Evolutionary conservation across 2,329 filamentous ascomycete species (phyloP).

Genomic region (Fusarium sp.): DNA sequence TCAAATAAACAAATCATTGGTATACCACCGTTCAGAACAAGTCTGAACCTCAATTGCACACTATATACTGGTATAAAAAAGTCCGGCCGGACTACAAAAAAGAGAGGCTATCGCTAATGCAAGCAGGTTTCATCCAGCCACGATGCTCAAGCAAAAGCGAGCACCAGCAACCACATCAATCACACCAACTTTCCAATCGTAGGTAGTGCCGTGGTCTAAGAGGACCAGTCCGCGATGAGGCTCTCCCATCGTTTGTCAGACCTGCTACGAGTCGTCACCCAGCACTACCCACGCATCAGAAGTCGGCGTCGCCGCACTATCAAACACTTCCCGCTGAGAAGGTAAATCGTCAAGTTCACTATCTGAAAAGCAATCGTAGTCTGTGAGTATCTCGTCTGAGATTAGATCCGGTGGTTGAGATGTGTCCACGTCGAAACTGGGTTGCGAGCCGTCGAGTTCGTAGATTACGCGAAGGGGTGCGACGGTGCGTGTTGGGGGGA

Average conservation of each 20-base stretch:
- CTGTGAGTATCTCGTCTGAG: conserved; percentile 48
- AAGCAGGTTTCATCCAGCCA: conserved; percentile 25
- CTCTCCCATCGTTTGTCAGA: conserved; percentile 51
- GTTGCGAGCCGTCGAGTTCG: conserved; percentile 50
- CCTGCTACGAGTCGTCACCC: conserved; percentile 60
- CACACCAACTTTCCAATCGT: conserved; percentile 19
- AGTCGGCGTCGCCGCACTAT: conserved; percentile 44
- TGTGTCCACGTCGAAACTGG: conserved; percentile 51
- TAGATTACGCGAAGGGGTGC: conserved; percentile 55
- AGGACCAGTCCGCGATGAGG: conserved; percentile 55
- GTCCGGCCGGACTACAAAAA: conserved; percentile 13
- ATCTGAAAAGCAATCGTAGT: conserved; percentile 54
- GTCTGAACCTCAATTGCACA: conserved; percentile 10
- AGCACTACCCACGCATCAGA: conserved; percentile 57
- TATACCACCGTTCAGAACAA: neutral
- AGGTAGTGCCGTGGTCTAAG: conserved; percentile 44
- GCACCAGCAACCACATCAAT: conserved; percentile 36
- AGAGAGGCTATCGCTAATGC: conserved; percentile 37
- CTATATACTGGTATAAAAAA: conserved; percentile 22
- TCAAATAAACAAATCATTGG: accelerated
- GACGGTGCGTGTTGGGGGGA: conserved; percentile 35
- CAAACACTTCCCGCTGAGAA: conserved; percentile 48
- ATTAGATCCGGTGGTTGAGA: conserved; percentile 53
- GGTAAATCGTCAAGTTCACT: conserved; percentile 50
- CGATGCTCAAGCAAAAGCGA: conserved; percentile 46